Conservation (phyloP, 306 rosid genomes). For the Quercus suber region DNA sequence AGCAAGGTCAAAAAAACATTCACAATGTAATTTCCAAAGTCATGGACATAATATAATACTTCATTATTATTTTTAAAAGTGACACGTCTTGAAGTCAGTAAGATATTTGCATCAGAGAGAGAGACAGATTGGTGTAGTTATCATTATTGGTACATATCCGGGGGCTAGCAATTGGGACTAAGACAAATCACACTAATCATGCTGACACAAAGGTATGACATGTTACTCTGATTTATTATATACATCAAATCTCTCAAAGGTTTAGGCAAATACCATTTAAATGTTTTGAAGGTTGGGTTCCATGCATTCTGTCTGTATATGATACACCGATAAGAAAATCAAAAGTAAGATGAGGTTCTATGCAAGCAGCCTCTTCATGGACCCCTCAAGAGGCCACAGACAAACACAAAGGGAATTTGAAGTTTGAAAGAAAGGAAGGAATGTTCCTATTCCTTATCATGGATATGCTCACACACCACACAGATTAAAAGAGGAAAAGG, state of each 20-base stretch:
- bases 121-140: neutral
- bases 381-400: conserved; percentile 10
- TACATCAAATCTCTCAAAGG: neutral
- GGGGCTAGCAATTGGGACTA: no score
- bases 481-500: conserved; percentile 7
- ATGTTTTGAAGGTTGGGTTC: neutral
- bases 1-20: neutral
- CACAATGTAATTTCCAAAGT: neutral
- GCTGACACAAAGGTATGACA: no score
- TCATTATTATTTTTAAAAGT: neutral
- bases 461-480: neutral
- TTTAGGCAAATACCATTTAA: neutral
- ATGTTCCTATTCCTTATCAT: conserved; percentile 4
- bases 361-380: conserved; percentile 13
- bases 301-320: neutral
- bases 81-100: neutral
- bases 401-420: conserved; percentile 5
- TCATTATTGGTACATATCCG: neutral
- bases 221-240: neutral
- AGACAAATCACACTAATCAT: no score
- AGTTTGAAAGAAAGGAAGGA: conserved; percentile 1
- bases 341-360: conserved; percentile 23
- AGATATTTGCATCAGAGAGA: neutral
- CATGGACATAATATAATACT: neutral
- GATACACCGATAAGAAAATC: conserved; percentile 11